A percentile compares a stretch with the other conserved stretches of the same genome.
Conservation (phyloP, 2,329 filamentous ascomycete genomes). For the Pseudocercospora crystallina region DNA sequence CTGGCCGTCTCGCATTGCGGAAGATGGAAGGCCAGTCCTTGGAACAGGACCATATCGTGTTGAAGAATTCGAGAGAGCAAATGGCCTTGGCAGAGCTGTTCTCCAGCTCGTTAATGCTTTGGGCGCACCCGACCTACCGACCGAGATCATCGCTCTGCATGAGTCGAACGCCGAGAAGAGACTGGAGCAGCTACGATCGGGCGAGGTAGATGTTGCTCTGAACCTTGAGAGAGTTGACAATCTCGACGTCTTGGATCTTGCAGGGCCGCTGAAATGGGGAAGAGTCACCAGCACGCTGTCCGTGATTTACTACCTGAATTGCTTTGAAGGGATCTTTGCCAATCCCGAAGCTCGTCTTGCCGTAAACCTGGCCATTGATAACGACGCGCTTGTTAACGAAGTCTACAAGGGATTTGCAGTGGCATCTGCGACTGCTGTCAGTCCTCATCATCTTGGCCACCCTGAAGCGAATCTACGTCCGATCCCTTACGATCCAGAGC, state of each 20-base stretch:
- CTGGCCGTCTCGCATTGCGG: conserved; percentile 10
- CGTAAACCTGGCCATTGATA: conserved; percentile 10
- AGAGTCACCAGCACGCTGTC: conserved; percentile 10
- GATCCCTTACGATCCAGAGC: conserved; percentile 8
- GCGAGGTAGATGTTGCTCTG: conserved; percentile 8
- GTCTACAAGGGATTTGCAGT: conserved; percentile 12
- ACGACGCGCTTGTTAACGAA: conserved; percentile 1
- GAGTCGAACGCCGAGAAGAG: conserved; percentile 10
- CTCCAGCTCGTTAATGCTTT: conserved; percentile 8
- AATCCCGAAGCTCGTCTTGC: conserved; percentile 6
- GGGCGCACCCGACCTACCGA: not conserved
- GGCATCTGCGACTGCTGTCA: conserved; percentile 10
- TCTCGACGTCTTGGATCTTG: conserved; percentile 8
- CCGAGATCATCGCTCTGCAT: conserved; percentile 8
- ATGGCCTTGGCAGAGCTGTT: conserved; percentile 9
- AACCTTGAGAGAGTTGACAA: conserved; percentile 11
- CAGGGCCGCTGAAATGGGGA: conserved; percentile 7
- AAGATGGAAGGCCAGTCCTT: conserved; percentile 8
- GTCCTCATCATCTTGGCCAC: conserved; percentile 9
- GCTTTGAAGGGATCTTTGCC: conserved; percentile 10
- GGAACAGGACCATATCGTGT: conserved; percentile 13
- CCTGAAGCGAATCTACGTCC: conserved; percentile 2
- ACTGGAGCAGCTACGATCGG: conserved; percentile 3
- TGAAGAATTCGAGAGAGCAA: conserved; percentile 4
- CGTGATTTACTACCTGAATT: conserved; percentile 13